Base-by-base conservation (phyloP, 2,329 filamentous ascomycete species). In the Metarhizium anisopliae region DNA sequence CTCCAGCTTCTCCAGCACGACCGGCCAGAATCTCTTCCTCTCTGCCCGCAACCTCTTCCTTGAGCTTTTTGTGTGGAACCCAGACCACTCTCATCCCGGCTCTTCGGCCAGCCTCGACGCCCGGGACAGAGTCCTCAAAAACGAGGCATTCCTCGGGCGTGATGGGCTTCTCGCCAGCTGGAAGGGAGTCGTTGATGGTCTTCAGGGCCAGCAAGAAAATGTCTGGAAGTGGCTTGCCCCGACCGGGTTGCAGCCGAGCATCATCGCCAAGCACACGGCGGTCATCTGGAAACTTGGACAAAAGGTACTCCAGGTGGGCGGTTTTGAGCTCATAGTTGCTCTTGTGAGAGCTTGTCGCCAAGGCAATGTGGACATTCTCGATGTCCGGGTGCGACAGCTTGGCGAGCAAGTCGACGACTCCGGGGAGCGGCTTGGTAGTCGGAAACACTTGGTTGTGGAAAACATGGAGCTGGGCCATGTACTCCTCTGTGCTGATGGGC, bases 81-180 rank as follows among this genome's bases (percentile, higher is more conserved):
- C 94, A 99, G 1, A 96, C 78, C 13, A 95, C 91, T 61, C 93
- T 84, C 93, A 97, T 97, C 0, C 93, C 93, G 0, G 94, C 94
- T 61, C 94, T 83, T 54, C 94, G 78, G 4, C 91, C 94, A 2
- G 90, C 84, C 73, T 99, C 94, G 2, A 96, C 90, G 4, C 94
- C 94, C 0, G 91, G 90, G 1, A 97, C 92, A 50, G 87, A 90
- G 70, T 99, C 94, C 73, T 99, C 94, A 65, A 99, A 97, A 0
- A 97, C 94, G 16, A 99, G 77, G 68, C 94, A 97, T 71, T 97
- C 93, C 62, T 89, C 87, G 0, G 91, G 90, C 54, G 68, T 77
- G 59, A 99, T 86, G 57, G 81, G 74, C 60, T 79, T 74, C 53
- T 87, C 84, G 43, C 82, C 83, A 3, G 78, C 72, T 0, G 77